Evolutionary conservation across 106 monocot genomes (phyloP), one percentile per base, ranked within the genome.

Genomic region (Posidonia australis): DNA sequence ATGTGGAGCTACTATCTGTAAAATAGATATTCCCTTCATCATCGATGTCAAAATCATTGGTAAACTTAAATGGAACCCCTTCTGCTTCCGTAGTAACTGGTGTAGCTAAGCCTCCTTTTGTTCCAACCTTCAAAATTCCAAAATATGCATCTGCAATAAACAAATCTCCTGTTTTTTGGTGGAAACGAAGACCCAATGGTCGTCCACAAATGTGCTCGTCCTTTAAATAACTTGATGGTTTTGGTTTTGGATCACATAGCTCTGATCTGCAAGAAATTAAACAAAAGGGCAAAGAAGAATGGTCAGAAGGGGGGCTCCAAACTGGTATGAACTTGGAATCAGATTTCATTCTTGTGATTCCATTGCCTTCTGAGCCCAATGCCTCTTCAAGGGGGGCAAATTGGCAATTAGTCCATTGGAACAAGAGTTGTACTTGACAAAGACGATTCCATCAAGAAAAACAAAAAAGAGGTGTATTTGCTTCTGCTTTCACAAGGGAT

Each of bases 71-170:
- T 4, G 82, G 89, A 14, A 84, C 76, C 1, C 89, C 94, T 78
- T 84, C 94, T 36, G 89, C 86, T 68, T 90, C 86, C 12, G 76
- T 80, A n/a, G 79, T 74, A 16, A 94, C 55, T n/a, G 73, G 70
- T 19, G 75, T 84, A 44, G 89, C 94, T 65, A 94, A 66, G 0
- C 94, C 89, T 52, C 94, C 94, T 71, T 94, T 79, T 20, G 89
- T 86, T 1, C 94, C 94, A n/a, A 94, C 94, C 72, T 94, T 94
- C 58, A 94, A 21, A 62, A 94, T 59, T 17, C 94, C 94, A 71
- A 90, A 94, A 70, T 94, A 94, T 51, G 94, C 89, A 82, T 94
- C 94, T 44, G 86, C 83, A 46, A 94, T 94, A 36, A 90, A 94
- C 13, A 94, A 65, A 17, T 94, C 86, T 52, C 94, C 94, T 10